Conservation (phyloP, 805 yeast species). For the Yarrowia sp. region DNA sequence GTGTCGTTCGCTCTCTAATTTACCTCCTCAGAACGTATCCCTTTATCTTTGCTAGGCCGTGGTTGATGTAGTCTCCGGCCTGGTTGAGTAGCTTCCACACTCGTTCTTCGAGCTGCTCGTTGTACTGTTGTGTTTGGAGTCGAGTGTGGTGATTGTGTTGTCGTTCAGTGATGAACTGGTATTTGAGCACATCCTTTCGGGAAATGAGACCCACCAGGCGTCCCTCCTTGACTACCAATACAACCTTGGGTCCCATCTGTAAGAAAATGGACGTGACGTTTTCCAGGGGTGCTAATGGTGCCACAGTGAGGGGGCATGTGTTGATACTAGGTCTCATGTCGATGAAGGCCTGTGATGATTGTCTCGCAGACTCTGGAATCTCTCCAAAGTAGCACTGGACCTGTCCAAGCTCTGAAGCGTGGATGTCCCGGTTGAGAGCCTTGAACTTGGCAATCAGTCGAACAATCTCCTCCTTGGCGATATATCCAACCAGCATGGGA, state of each 20-base stretch:
- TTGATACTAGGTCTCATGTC: constrained; percentile 42
- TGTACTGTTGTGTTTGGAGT: constrained; percentile 31
- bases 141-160: constrained; percentile 36
- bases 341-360: constrained; percentile 12
- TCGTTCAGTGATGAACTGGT: constrained; percentile 42
- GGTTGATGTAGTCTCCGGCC: constrained; percentile 30
- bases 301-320: constrained; percentile 67
- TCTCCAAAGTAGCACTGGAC: constrained; percentile 37
- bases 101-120: constrained; percentile 34
- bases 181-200: constrained; percentile 79
- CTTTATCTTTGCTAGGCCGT: constrained; percentile 9
- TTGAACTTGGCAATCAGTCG: constrained; percentile 40
- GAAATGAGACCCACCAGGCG: constrained; percentile 76
- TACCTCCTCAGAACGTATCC: constrained; percentile 17
- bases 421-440: constrained; percentile 27
- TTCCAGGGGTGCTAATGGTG: constrained; percentile 62
- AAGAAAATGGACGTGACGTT: constrained; percentile 71
- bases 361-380: constrained; percentile 25
- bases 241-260: constrained; percentile 78
- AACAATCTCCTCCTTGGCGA: constrained; percentile 46
- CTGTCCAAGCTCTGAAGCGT: constrained; percentile 10
- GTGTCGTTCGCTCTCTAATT: neutral
- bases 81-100: constrained; percentile 32
- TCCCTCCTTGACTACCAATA: constrained; percentile 70
- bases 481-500: constrained; percentile 48